Percentiles rank a stretch among this genome's conserved stretches.
Conservation (phyloP, 2,329 filamentous ascomycete genomes). For the Pseudogymnoascus sp. region DNA sequence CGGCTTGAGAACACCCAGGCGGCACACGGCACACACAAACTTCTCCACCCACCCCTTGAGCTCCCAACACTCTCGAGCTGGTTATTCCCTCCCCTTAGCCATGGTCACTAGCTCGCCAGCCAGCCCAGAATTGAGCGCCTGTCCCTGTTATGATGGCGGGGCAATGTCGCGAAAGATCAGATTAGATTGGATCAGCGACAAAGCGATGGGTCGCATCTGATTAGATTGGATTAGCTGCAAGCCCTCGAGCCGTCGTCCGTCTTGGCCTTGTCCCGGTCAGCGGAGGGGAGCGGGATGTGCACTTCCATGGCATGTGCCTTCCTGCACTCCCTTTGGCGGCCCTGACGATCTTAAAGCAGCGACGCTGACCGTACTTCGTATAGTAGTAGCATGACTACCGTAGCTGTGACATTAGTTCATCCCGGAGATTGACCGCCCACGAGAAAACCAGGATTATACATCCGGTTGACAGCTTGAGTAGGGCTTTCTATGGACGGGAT, state of each 20-base stretch:
- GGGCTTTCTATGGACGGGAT: not conserved
- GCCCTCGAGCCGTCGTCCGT: not conserved
- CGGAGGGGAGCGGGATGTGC: not conserved
- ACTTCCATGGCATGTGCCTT: not conserved
- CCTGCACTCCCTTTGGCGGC: not conserved
- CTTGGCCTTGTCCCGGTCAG: not conserved
- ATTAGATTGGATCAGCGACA: not conserved
- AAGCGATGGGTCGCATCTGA: not conserved
- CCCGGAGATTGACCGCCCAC: not conserved
- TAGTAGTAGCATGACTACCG: not conserved
- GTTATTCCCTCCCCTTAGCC: not conserved
- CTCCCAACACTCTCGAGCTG: not conserved
- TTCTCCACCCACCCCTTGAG: not conserved
- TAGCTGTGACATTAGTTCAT: not conserved
- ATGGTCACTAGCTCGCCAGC: not conserved
- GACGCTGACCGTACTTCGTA: not conserved
- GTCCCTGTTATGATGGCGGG: not conserved
- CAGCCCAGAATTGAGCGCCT: not conserved
- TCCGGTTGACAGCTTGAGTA: not conserved
- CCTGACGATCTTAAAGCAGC: not conserved
- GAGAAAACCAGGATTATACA: not conserved
- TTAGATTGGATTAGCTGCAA: constrained; percentile 4
- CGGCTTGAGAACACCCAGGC: not conserved
- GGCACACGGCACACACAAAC: not conserved
- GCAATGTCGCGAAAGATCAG: not conserved